Evolutionary conservation across 352 stramenopile species (phyloP).

Genomic region (Thalassiosira allenii): DNA sequence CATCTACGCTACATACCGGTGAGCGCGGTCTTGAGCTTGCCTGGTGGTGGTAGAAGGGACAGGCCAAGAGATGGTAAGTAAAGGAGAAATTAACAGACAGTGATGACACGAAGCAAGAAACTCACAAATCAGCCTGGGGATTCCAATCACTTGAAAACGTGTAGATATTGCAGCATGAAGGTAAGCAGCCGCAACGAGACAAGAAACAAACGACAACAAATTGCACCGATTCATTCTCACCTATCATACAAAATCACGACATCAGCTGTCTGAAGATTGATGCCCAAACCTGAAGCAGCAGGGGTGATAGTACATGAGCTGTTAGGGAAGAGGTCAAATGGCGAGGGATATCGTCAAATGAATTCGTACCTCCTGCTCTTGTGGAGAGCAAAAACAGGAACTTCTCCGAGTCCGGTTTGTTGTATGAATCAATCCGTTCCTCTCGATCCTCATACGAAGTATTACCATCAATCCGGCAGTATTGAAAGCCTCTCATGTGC

Average conservation of each 20-base stretch:
- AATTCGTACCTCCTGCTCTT: constrained; percentile 93
- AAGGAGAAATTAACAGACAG: constrained; percentile 9
- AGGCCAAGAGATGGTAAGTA: constrained; percentile 7
- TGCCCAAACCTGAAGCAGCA: constrained; percentile 96
- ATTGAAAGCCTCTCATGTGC: constrained; percentile 89
- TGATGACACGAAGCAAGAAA: constrained; percentile 2
- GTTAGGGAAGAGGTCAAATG: no score
- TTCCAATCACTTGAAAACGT: constrained; percentile 96
- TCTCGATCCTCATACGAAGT: constrained; percentile 92
- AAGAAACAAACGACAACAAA: no score
- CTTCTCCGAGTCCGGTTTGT: constrained; percentile 92
- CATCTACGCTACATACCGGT: constrained; percentile 75
- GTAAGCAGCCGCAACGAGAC: no score
- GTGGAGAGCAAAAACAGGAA: constrained; percentile 97
- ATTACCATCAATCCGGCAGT: constrained; percentile 94
- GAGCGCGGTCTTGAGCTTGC: constrained; percentile 90
- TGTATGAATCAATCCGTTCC: constrained; percentile 96
- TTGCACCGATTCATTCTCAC: no score
- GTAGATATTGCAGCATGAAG: no score
- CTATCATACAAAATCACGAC: constrained; percentile 98
- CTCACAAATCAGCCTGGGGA: constrained; percentile 94
- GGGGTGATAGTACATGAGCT: no score
- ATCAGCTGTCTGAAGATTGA: constrained; percentile 99
- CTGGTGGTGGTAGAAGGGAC: no score
- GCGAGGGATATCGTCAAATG: neutral